phyloP scores from a whole-genome alignment of 2,329 filamentous ascomycete species.

The Daldinia eschscholtzii region DNA sequence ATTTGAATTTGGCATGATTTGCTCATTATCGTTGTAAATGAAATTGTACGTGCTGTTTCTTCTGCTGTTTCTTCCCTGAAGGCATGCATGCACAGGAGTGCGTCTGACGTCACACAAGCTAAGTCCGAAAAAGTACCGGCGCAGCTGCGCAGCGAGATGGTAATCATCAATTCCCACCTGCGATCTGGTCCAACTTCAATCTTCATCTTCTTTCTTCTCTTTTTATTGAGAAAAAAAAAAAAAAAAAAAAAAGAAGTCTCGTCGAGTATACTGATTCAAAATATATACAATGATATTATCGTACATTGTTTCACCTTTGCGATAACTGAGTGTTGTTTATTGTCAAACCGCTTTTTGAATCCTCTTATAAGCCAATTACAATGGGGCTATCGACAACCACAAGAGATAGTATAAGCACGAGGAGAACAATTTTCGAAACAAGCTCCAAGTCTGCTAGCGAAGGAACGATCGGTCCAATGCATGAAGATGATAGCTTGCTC shows the following conservation, averaged over 20 bases:
- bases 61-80: background rate
- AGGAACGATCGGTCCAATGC: background rate
- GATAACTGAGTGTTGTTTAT: background rate
- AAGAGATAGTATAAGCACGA: background rate
- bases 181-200: slow-evolving; percentile 3
- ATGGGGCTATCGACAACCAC: slow-evolving; percentile 1
- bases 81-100: background rate
- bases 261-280: background rate
- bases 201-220: too few relatives aligned
- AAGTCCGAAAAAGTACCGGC: slow-evolving; percentile 21
- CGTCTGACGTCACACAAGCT: slow-evolving; percentile 7
- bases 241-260: background rate
- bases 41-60: background rate
- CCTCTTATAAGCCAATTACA: background rate
- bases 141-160: slow-evolving; percentile 19
- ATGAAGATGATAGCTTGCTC: background rate
- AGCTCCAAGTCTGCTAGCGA: background rate
- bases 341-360: background rate
- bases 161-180: slow-evolving; percentile 2
- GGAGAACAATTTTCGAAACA: slow-evolving; percentile 7
- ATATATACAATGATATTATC: background rate
- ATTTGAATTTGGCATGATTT: background rate
- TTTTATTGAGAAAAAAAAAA: too few relatives aligned
- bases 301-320: background rate
- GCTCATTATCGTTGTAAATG: background rate